These are phyloP conservation scores for Striga asiatica DNA, from an alignment of 257 asterid genomes.

Conservation along the genomic window DNA sequence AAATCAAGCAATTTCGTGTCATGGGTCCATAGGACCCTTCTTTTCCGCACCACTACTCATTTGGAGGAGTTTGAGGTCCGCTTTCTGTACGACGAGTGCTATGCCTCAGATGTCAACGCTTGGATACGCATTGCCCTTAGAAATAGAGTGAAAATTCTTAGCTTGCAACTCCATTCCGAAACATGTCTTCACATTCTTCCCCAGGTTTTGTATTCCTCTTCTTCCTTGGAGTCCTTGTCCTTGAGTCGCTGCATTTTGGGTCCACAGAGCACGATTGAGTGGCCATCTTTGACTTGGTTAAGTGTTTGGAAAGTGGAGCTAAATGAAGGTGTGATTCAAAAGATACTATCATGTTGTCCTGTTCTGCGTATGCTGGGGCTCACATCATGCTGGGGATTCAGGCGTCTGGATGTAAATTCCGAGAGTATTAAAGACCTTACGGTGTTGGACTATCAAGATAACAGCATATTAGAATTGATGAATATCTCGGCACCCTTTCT, in stretches of 20 bases:
- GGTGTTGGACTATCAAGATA: background rate
- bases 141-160: background rate
- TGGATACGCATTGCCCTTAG: conserved; percentile 3
- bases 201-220: background rate
- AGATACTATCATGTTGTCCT: background rate
- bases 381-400: background rate
- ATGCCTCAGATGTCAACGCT: background rate
- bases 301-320: background rate
- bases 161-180: background rate
- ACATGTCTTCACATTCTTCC: background rate
- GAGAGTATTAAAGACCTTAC: background rate
- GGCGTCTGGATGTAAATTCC: background rate
- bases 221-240: background rate
- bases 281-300: background rate
- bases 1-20: background rate
- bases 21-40: background rate
- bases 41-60: background rate
- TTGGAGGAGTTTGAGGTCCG: background rate
- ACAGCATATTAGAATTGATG: background rate
- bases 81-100: background rate
- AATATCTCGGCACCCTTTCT: background rate
- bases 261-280: background rate
- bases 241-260: background rate
- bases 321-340: background rate
- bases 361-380: background rate